These are phyloP conservation scores for Pelargonium hybrid DNA, from an alignment of 441 rosid species.

Conservation along the genomic window DNA sequence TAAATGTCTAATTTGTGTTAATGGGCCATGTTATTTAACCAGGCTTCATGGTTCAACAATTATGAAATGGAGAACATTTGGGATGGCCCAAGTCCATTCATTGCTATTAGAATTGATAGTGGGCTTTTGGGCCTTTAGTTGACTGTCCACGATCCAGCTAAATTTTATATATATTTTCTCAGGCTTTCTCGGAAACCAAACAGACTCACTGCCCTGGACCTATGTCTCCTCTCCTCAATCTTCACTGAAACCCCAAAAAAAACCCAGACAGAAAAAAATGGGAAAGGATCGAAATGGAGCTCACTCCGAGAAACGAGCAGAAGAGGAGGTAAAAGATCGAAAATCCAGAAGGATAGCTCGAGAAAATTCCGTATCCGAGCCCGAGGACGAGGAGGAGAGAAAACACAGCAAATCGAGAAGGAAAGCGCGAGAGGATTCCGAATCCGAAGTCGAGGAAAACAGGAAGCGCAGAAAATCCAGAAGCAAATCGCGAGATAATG, in stretches of 20 bases:
- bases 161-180: neutral
- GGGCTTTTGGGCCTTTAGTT: neutral
- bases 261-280: neutral
- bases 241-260: neutral
- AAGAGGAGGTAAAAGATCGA: slow-evolving; percentile 19
- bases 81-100: neutral
- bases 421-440: slow-evolving; percentile 15
- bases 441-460: slow-evolving; percentile 19
- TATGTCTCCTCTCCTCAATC: neutral
- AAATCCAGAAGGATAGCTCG: slow-evolving; percentile 19
- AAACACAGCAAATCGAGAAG: slow-evolving; percentile 27
- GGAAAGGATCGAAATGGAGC: slow-evolving; percentile 2
- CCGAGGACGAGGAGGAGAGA: slow-evolving; percentile 20
- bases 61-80: too few relatives aligned
- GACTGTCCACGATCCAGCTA: too few relatives aligned
- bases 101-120: neutral
- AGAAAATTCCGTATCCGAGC: slow-evolving; percentile 23
- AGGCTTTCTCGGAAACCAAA: neutral
- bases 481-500: slow-evolving; percentile 17
- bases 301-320: slow-evolving; percentile 11
- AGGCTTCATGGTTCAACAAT: too few relatives aligned
- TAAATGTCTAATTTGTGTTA: too few relatives aligned
- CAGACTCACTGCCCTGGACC: neutral
- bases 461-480: slow-evolving; percentile 6
- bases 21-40: too few relatives aligned